Evolutionary conservation across 306 rosid species (phyloP).

Genomic region (Lagenaria siceraria): DNA sequence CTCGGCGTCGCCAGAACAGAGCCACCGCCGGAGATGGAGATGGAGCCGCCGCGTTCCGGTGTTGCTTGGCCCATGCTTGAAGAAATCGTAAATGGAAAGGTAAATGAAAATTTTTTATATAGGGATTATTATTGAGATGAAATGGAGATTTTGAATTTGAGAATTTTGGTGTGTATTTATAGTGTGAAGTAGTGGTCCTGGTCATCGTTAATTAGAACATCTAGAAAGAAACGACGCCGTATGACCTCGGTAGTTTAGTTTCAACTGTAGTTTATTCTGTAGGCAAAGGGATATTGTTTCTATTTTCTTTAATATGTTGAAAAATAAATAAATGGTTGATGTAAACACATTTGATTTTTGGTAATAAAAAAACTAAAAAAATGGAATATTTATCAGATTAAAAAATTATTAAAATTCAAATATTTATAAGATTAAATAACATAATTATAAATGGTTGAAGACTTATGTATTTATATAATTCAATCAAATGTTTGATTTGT

Average conservation of each 20-base stretch:
- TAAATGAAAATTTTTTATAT: not conserved
- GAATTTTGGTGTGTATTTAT: not conserved
- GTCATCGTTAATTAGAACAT: not conserved
- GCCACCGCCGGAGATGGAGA: not conserved
- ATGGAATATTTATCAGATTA: not conserved
- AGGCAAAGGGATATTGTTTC: not conserved
- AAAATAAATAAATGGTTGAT: not conserved
- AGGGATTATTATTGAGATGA: not conserved
- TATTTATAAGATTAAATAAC: not conserved
- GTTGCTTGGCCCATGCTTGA: not conserved
- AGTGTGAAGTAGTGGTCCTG: not conserved
- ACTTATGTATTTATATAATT: not conserved
- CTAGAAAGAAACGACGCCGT: not conserved
- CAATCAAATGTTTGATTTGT: not conserved
- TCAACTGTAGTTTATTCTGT: not conserved
- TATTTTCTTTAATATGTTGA: not conserved
- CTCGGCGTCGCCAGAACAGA: not conserved
- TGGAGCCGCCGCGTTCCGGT: not conserved
- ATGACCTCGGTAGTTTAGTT: not conserved
- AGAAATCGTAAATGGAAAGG: not conserved
- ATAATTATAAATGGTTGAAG: not conserved
- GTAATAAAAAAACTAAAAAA: not conserved
- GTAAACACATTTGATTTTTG: not conserved
- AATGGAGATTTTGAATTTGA: not conserved
- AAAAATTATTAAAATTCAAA: not conserved